A percentile compares a stretch with the other conserved stretches of the same genome.
Conservation (phyloP, 2,329 filamentous ascomycete genomes). For the Cladophialophora exuberans region DNA sequence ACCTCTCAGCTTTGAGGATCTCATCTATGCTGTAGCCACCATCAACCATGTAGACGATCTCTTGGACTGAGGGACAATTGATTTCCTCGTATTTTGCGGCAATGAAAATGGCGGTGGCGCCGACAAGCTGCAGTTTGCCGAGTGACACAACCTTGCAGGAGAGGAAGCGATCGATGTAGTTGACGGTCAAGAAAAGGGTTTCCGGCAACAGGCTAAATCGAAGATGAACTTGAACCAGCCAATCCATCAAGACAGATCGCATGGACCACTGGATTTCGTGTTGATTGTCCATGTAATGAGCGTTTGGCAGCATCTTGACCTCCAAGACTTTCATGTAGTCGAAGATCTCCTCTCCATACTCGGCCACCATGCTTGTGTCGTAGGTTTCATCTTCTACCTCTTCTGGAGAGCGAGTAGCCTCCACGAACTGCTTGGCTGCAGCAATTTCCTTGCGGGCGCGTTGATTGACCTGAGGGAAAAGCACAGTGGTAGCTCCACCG, state of each 20-base stretch:
- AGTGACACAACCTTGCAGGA: slow-evolving; percentile 93
- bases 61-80: slow-evolving; percentile 90
- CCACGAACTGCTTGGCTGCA: slow-evolving; percentile 67
- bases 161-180: slow-evolving; percentile 96
- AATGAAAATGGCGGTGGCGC: slow-evolving; percentile 92
- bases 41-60: slow-evolving; percentile 99
- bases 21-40: slow-evolving; percentile 85
- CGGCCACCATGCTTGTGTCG: slow-evolving; percentile 97
- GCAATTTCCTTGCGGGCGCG: slow-evolving; percentile 75
- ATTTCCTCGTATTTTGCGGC: slow-evolving; percentile 99
- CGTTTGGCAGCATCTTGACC: slow-evolving; percentile 80
- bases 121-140: slow-evolving; percentile 92
- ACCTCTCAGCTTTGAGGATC: slow-evolving; percentile 94
- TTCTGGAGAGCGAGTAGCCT: slow-evolving; percentile 66
- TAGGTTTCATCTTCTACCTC: slow-evolving; percentile 86
- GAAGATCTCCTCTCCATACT: slow-evolving; percentile 96
- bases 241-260: slow-evolving; percentile 96
- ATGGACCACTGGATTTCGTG: slow-evolving; percentile 99
- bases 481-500: slow-evolving; percentile 63
- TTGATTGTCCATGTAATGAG: slow-evolving; percentile 96
- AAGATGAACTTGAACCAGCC: slow-evolving; percentile 93
- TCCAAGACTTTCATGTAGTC: slow-evolving; percentile 87
- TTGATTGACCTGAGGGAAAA: slow-evolving; percentile 72
- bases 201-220: slow-evolving; percentile 90
- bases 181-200: slow-evolving; percentile 91